Evolutionary conservation across 2,329 filamentous ascomycete species (phyloP), one percentile per base, ranked within the genome.

Genomic region (Penicillium sp.): DNA sequence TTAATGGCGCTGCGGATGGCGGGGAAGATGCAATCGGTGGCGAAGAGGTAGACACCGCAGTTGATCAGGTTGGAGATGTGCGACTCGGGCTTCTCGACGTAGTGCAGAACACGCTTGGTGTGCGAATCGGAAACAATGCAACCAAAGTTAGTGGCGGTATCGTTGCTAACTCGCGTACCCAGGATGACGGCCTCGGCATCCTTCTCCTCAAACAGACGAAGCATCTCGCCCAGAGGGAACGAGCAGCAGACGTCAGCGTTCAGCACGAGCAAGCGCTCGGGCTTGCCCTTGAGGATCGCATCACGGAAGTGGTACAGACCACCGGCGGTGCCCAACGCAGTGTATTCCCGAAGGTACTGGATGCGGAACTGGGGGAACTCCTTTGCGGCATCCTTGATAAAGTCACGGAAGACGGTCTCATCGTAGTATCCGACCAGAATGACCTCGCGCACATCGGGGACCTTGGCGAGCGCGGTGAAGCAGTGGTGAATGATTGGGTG

Each of bases 391-490:
- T 96, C 89, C 78, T 96, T 96, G 81, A 97, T 96, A 79, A 97
- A 97, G 78, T 97, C 92, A 70, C 92, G 89, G 84, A 97, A 97
- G 69, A 97, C 90, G 43, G 86, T 84, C 80, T 97, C 94, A 74
- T 99, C 94, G 77, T 97, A 99, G 85, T 99, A 99, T 71, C 94
- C 94, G 71, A 99, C 95, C 70, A 99, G 88, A 81, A 94, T 92
- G 67, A 99, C 93, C 78, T 99, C 94, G 72, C 92, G 90, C 76
- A 99, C 90, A 70, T 90, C 89, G 68, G 90, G 89, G 57, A 97
- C 90, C 75, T 92, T 95, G 64, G 90, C 87, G 70, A 97, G 85
- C 69, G 94, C 92, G 69, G 89, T 89, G 73, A 99, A 85, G 82
- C 92, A 96, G 82, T 99, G 94, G 84, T 92, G 93, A 81, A 97